phyloP scores from a whole-genome alignment of 768 basidiomycete species.

The Russula sp. region DNA sequence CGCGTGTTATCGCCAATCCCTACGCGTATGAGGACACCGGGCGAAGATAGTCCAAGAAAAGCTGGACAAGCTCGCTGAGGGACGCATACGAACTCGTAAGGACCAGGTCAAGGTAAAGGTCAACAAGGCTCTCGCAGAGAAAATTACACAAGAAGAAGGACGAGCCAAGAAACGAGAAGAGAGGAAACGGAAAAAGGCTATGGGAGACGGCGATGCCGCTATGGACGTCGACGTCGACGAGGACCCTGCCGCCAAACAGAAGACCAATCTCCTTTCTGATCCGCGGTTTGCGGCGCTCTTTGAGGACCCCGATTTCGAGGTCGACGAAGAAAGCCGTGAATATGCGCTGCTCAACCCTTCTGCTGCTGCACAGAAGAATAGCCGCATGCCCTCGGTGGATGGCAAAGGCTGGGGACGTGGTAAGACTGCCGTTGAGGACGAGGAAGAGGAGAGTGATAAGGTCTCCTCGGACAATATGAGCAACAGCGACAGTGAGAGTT shows the following conservation, averaged over 20 bases:
- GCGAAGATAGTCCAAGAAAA: constrained; percentile 84
- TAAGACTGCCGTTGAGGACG: constrained; percentile 36
- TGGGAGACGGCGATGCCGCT: constrained; percentile 40
- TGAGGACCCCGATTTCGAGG: constrained; percentile 85
- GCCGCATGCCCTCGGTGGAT: constrained; percentile 19
- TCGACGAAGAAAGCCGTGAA: constrained; percentile 86
- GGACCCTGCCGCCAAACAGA: constrained; percentile 35
- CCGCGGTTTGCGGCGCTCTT: constrained; percentile 89
- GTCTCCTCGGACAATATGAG: constrained; percentile 45
- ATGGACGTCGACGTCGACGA: constrained; percentile 39
- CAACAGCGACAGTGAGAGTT: constrained; percentile 31
- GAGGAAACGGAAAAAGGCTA: constrained; percentile 47
- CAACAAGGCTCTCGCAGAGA: constrained; percentile 85
- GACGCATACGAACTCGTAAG: constrained; percentile 83
- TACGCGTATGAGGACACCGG: constrained; percentile 94
- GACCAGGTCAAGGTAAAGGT: constrained; percentile 64
- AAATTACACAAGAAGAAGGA: constrained; percentile 66
- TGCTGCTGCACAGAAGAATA: constrained; percentile 52
- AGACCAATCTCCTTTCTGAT: constrained; percentile 67
- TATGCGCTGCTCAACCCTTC: constrained; percentile 94
- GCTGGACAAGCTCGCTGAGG: constrained; percentile 91
- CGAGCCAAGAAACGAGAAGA: constrained; percentile 52
- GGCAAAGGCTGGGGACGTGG: constrained; percentile 29
- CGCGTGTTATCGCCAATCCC: constrained; percentile 93
- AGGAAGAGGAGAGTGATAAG: constrained; percentile 83